These are phyloP conservation scores for Aspergillus diversus DNA, from an alignment of 495 filamentous ascomycete genomes.

Conservation along the genomic window DNA sequence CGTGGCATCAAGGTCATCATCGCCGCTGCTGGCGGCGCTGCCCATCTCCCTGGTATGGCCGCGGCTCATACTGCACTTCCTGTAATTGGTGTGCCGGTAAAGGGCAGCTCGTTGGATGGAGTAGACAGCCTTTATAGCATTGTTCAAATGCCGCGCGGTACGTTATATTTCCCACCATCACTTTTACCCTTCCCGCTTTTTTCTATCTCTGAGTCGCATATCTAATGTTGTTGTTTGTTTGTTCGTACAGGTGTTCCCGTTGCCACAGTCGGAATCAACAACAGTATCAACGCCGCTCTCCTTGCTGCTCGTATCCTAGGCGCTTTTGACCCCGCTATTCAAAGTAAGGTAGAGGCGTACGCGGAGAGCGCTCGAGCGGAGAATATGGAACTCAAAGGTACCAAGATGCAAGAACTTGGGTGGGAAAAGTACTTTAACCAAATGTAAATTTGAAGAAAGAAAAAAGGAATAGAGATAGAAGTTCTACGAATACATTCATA, in stretches of 20 bases:
- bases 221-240: not conserved
- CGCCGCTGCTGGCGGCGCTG: conserved; percentile 90
- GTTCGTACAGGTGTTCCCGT: conserved; percentile 69
- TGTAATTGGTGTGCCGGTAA: conserved; percentile 91
- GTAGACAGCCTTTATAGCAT: conserved; percentile 89
- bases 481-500: too few species aligned
- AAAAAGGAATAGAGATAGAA: not conserved
- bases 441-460: conserved; percentile 43
- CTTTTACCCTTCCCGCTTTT: too few species aligned
- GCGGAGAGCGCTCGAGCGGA: conserved; percentile 68
- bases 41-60: conserved; percentile 91
- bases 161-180: conserved; percentile 6
- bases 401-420: conserved; percentile 58
- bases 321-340: conserved; percentile 58
- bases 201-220: too few species aligned
- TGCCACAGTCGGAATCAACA: conserved; percentile 90
- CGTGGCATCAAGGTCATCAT: conserved; percentile 87
- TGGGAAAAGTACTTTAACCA: conserved; percentile 71
- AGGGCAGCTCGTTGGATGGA: conserved; percentile 83
- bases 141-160: conserved; percentile 85
- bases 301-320: conserved; percentile 86
- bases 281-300: conserved; percentile 89
- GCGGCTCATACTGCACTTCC: conserved; percentile 85
- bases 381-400: conserved; percentile 59
- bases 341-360: conserved; percentile 68